phyloP scores from a whole-genome alignment of 2,329 filamentous ascomycete genomes.

The Cercospora sesami region DNA sequence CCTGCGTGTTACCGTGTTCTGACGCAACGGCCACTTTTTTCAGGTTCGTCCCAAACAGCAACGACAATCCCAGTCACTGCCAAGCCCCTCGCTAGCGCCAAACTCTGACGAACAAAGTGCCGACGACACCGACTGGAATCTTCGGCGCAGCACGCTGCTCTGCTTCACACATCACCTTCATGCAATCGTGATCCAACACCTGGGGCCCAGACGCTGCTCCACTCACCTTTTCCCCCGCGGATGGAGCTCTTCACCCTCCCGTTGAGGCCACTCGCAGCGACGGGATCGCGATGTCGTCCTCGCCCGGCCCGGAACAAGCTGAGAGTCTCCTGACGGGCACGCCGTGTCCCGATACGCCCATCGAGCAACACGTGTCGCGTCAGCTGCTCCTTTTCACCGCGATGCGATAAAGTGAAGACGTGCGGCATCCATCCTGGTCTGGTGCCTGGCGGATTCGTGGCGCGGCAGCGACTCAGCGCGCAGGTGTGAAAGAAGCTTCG shows the following conservation, averaged over 20 bases:
- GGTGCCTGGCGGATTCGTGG: background rate
- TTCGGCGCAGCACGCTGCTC: background rate
- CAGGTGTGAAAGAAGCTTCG: background rate
- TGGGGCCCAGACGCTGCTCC: background rate
- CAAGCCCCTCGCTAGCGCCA: background rate
- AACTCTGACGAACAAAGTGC: background rate
- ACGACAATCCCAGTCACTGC: background rate
- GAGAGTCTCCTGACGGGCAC: conserved; percentile 6
- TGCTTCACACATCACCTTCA: background rate
- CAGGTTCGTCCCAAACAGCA: background rate
- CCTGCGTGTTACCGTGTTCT: conserved; percentile 3
- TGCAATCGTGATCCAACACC: background rate
- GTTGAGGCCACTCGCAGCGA: background rate
- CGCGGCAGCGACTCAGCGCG: background rate
- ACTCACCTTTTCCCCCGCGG: background rate
- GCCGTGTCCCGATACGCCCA: background rate
- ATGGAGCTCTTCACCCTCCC: background rate
- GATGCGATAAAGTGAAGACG: background rate
- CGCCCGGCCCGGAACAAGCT: background rate
- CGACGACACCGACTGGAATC: background rate
- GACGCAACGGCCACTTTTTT: conserved; percentile 14
- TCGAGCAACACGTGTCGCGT: conserved; percentile 1
- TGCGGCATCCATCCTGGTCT: background rate
- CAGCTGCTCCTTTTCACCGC: background rate
- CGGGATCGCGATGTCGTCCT: conserved; percentile 1